Base-by-base conservation (phyloP, 768 basidiomycete genomes). In the Auricularia sp. region DNA sequence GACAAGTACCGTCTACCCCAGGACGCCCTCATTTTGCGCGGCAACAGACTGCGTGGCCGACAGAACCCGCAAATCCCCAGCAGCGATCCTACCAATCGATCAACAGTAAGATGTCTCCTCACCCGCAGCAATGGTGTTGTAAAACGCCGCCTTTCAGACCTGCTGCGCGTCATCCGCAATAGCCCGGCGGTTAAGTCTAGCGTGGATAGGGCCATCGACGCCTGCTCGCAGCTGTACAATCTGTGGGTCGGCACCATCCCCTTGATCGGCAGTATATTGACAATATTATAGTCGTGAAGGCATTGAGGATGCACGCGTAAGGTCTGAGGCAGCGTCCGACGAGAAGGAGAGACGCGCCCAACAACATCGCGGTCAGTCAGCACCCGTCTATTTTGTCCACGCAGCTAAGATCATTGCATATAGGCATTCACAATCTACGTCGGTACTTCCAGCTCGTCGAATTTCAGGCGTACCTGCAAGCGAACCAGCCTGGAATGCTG, bases 401-500 rank as follows among this genome's bases (percentile, higher is more conserved):
- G 29, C 29, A 29, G 29, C 29, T 29, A 3, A 29, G 29, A 29
- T 0, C n/a, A n/a, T n/a, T n/a, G 29, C 39, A 14, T 0, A 4
- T 14, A 42, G 90, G 90, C 2, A 72, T 95, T 34, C 87, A 90
- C 61, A 90, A 91, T 68, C 80, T 98, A 14, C 81, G 88, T 61
- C 84, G 90, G 63, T 95, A 94, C 73, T 93, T 92, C 64, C 85
- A 87, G 69, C 81, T 96, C 21, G 86, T 94, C 62, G 80, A 93
- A 36, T 96, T 95, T 79, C 91, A 95, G 72, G 87, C 93, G 1
- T 96, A 95, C 71, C 79, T 96, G 16, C 88, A 89, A 67, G 88
- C 88, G 1, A 88, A 81, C 0, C 81, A 86, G 67, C 88, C 92
- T 0, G 91, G 96, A 71, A 93, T 91, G 0, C 81, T 88, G 76